Evolutionary conservation across 2,329 filamentous ascomycete genomes (phyloP).

Genomic region (Calonectria naviculata): DNA sequence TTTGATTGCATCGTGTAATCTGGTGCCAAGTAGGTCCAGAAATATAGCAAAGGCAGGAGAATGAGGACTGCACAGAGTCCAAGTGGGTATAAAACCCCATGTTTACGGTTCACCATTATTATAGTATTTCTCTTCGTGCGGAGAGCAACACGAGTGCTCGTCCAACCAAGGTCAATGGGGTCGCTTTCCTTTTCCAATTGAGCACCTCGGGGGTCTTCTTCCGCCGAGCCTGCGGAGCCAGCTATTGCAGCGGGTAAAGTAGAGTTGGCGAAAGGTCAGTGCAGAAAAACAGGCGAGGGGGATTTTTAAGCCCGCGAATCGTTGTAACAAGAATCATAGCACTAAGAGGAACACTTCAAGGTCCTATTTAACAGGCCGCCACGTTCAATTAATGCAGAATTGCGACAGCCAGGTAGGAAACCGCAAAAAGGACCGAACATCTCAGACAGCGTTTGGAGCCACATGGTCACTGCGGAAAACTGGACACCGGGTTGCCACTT

Average conservation of each 20-base stretch:
- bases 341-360: too few species aligned
- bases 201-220: not conserved
- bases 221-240: not conserved
- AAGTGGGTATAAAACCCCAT: too few species aligned
- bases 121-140: not conserved
- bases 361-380: too few species aligned
- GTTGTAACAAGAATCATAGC: too few species aligned
- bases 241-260: not conserved
- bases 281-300: too few species aligned
- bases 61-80: not conserved
- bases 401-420: not conserved
- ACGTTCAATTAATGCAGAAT: not conserved
- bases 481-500: too few species aligned
- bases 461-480: not conserved
- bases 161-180: not conserved
- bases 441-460: not conserved
- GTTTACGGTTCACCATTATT: not conserved
- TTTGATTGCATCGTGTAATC: not conserved
- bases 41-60: not conserved
- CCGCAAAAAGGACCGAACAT: too few species aligned
- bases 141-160: not conserved
- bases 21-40: too few species aligned
- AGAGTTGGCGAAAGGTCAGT: not conserved
- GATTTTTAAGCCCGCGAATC: not conserved
- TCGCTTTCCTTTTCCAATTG: not conserved